Evolutionary conservation across 2,329 filamentous ascomycete species (phyloP), one percentile per base, ranked within the genome.

Genomic region (Phoma herbarum): DNA sequence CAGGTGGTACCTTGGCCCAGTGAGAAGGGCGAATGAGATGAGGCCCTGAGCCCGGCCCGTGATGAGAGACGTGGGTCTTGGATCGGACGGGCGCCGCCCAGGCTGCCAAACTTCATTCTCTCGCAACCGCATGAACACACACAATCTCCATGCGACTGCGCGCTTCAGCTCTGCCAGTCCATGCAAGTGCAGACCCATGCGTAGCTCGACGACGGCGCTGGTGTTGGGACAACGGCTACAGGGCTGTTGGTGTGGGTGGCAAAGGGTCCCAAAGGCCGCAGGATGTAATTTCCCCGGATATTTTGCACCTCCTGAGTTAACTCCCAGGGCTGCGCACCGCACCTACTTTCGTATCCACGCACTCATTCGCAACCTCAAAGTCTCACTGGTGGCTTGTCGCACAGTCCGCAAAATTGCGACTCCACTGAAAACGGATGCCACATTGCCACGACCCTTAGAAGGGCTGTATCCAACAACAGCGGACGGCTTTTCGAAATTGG

Each of bases 11-110:
- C 59, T 52, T 45, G 37, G 37, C 46, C 46, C 26, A 26, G 51
- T 49, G 16, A 46, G 20, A 11, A 44, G 22, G 47, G 53, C 63
- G 49, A 63, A 65, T 63, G 52, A 60, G 55, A 53, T 9, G 22
- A n/a, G 6, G 14, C n/a, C 12, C 22, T 20, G 25, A 33, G 31
- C 20, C 48, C 33, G 37, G 44, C 41, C 48, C 26, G 18, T 42
- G 9, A 50, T 33, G 37, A 44, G 18, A 22, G 52, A 51, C 60
- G 52, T 50, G 59, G 60, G 52, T 64, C 52, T 48, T 46, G 50
- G 42, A 51, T 57, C 33, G 48, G 16, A 45, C 45, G 60, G 51
- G 28, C 29, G 39, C 26, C 31, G 47, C 47, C 26, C 54, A 52
- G 45, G 9, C 50, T 50, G 50, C 26, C 45, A 46, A 29, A 39